These are phyloP conservation scores for Beauveria medogensis DNA, from an alignment of 2,329 filamentous ascomycete genomes.

Conservation along the genomic window DNA sequence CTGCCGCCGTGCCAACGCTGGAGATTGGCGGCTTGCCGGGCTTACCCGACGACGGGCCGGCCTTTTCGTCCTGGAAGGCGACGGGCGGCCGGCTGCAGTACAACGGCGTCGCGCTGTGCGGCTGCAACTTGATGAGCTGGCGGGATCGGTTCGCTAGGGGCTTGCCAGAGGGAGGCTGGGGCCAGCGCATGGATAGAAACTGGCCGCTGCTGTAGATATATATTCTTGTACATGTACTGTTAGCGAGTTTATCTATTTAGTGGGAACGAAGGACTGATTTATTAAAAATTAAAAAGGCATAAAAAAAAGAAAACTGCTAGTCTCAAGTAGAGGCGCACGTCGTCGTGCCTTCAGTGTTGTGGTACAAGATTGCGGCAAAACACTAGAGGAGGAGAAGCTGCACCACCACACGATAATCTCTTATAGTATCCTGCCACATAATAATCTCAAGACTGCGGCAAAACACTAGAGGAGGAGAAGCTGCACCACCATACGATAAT, in stretches of 20 bases:
- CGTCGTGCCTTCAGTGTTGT: no score
- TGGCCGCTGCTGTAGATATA: slow-evolving; percentile 1
- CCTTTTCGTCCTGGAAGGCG: neutral
- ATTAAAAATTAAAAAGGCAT: accelerated
- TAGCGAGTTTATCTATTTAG: neutral
- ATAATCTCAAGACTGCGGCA: no score
- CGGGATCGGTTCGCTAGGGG: neutral
- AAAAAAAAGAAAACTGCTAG: no score
- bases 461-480: no score
- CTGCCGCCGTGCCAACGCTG: neutral
- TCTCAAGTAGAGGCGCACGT: no score
- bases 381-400: no score
- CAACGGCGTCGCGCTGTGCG: slow-evolving; percentile 2
- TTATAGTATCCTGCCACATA: no score
- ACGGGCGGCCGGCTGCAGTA: slow-evolving; percentile 4
- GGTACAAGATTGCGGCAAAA: no score
- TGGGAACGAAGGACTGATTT: neutral
- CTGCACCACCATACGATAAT: no score
- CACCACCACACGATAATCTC: no score
- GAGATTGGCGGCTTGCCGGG: neutral
- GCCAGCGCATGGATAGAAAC: slow-evolving; percentile 4
- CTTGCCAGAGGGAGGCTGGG: slow-evolving; percentile 1
- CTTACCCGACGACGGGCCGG: neutral
- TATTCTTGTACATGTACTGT: neutral
- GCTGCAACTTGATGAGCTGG: slow-evolving; percentile 5